phyloP scores from a whole-genome alignment of 495 filamentous ascomycete species.

The Penicillium paradoxum region DNA sequence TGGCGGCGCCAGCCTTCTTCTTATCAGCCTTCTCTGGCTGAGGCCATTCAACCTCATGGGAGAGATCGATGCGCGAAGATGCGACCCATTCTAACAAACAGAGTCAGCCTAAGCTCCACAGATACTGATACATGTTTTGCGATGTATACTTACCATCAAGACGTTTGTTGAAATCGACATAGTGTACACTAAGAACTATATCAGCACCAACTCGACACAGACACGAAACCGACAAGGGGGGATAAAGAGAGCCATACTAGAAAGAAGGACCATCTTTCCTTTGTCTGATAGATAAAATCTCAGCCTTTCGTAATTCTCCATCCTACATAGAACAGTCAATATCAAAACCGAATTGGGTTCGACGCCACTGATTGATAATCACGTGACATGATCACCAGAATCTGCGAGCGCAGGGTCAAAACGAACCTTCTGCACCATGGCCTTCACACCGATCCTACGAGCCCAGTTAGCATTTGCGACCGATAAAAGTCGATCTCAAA shows the following conservation, averaged over 20 bases:
- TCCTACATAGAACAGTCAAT: conserved; percentile 47
- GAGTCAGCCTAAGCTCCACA: conserved; percentile 14
- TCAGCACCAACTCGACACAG: conserved; percentile 14
- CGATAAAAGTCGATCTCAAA: conserved; percentile 30
- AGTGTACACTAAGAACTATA: conserved; percentile 65
- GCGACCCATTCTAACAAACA: conserved; percentile 73
- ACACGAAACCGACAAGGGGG: not conserved
- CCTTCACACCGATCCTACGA: conserved; percentile 66
- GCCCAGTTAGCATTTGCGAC: conserved; percentile 41
- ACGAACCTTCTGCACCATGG: conserved; percentile 63
- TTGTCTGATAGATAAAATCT: conserved; percentile 83
- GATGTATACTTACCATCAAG: conserved; percentile 57
- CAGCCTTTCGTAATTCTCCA: conserved; percentile 80
- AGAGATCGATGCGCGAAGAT: conserved; percentile 73
- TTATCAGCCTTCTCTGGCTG: conserved; percentile 66
- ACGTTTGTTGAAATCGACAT: conserved; percentile 99
- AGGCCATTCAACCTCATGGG: conserved; percentile 72
- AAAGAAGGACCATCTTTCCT: conserved; percentile 79
- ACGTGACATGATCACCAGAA: conserved; percentile 33
- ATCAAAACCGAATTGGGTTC: not conserved
- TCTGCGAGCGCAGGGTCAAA: conserved; percentile 8
- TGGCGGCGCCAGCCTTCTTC: conserved; percentile 49
- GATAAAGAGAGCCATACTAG: conserved; percentile 49
- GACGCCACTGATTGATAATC: conserved; percentile 11
- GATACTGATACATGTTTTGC: not conserved